A percentile compares a stretch with the other conserved stretches of the same genome.
Conservation (phyloP, 306 rosid genomes). For the Hippophae gyantsensis region DNA sequence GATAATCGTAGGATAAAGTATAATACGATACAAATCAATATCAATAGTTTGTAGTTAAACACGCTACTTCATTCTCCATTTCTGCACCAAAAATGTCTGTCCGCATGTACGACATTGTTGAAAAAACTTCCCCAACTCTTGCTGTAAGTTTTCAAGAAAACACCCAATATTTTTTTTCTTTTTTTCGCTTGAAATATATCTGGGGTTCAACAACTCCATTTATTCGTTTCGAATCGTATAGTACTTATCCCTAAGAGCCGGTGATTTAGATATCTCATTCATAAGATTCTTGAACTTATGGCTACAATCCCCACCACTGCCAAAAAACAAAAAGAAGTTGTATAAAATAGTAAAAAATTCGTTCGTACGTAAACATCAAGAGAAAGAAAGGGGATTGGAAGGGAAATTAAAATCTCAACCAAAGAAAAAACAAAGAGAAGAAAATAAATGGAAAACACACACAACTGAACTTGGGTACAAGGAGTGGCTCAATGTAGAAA, state of each 20-base stretch:
- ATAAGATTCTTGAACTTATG: conserved; percentile 84
- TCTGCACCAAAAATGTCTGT: too few relatives aligned
- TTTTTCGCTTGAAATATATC: too few relatives aligned
- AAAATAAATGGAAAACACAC: too few relatives aligned
- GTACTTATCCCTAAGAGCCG: conserved; percentile 66
- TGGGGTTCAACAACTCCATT: conserved; percentile 11
- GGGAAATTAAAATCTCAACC: background rate
- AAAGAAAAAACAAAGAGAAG: too few relatives aligned
- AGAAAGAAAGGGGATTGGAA: background rate
- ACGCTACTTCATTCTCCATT: too few relatives aligned
- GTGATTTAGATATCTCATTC: conserved; percentile 78
- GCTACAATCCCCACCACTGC: conserved; percentile 98
- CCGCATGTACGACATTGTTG: too few relatives aligned
- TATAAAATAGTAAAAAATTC: conserved; percentile 10
- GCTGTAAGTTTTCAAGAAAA: conserved; percentile 1
- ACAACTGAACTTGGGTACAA: too few relatives aligned
- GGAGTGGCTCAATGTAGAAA: background rate
- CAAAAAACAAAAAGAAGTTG: conserved; percentile 9
- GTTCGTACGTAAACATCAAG: background rate
- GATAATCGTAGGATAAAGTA: too few relatives aligned
- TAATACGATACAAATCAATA: too few relatives aligned
- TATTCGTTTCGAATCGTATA: conserved; percentile 84
- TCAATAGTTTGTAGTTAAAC: too few relatives aligned
- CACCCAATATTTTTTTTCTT: background rate
- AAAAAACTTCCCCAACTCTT: conserved; percentile 33